Base-by-base conservation (phyloP, 164 flowering plant genomes). In the Magnolia officinalis region DNA sequence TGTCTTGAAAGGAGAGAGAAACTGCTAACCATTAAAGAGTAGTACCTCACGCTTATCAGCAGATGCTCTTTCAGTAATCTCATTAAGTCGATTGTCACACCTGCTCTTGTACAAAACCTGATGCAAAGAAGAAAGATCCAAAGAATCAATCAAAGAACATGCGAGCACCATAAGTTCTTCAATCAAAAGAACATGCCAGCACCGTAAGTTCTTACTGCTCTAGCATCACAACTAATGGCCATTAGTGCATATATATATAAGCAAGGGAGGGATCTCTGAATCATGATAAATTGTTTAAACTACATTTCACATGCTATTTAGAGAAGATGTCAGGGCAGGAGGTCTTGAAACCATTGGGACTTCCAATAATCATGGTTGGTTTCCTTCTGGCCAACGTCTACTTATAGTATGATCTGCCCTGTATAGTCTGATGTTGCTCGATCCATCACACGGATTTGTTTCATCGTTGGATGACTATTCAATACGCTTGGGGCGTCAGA, bases 91-190 rank as follows among this genome's bases (percentile, higher is more conserved):
- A 81, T 90, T 95, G 81, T 93, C 99, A 79, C 98, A 93, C 82
- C 96, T 89, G 81, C 98, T 95, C 87, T 90, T 95, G 81, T 91
- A 91, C 45, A 94, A 76, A 81, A 94, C 91, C 98, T 92, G 86
- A 75, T 70, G 74, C 61, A 79, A 77, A 72, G 13, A 65, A 75
- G 50, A 29, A 9, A 58, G 23, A 68, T 66, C 18, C 61, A 55
- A 55, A 55, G 21, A n/a, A 5, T 2, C 37, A 67, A 9, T 9
- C 45, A 67, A 24, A 67, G 67, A 65, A 65, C 45, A 4, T 37
- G 19, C n/a, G 0, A 59, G n/a, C 16, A 19, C 6, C 63, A 59
- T 59, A 3, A 59, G n/a, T 13, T 13, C 63, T 59, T 14, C 29
- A 26, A 26, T 26, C 29, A 26, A 67, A 24, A 67, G 67, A 65